Base-by-base conservation (phyloP, 2,329 filamentous ascomycete genomes). In the Cryphonectria parasitica region DNA sequence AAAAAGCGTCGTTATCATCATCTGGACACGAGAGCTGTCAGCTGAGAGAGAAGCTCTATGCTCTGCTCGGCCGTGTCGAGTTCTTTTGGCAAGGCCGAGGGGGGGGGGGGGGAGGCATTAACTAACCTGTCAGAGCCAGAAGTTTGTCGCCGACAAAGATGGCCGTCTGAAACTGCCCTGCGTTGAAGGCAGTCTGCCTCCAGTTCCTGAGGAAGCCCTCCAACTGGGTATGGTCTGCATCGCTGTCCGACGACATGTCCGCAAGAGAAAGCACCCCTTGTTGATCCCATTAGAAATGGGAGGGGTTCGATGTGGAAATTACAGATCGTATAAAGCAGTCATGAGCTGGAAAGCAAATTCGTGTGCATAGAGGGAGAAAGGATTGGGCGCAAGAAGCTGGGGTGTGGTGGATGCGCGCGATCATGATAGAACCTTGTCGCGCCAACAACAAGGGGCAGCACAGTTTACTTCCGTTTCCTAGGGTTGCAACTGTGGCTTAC, bases 91-190 rank as follows among this genome's bases (percentile, higher is more conserved):
- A n/a, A n/a, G n/a, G n/a, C n/a, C n/a, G n/a, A n/a, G n/a, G n/a
- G n/a, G n/a, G n/a, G n/a, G n/a, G n/a, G n/a, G 74, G 67, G 60
- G 56, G 7, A 43, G 68, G 64, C 3, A 3, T 64, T 17, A n/a
- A 81, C 89, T 75, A 82, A 98, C 95, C 93, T 52, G 95, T 98
- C 78, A 99, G 85, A 70, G 96, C 96, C 70, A 98, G 87, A 76
- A 99, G 87, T 84, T 99, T 99, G 86, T 99, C 96, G 74, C 94
- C 96, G 74, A 98, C 94, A 80, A 97, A 98, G 76, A 98, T 95
- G 78, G 96, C 96, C 45, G 95, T 93, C 75, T 98, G 95, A 81
- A 98, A 95, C 80, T 99, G 96, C 74, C 96, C 94, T 81, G 97
- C 96, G 83, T 97, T 95, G 78, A 97, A 86, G 79, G 95, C 95